Base-by-base conservation (phyloP, 768 basidiomycete species). In the Pluteus cervinus region DNA sequence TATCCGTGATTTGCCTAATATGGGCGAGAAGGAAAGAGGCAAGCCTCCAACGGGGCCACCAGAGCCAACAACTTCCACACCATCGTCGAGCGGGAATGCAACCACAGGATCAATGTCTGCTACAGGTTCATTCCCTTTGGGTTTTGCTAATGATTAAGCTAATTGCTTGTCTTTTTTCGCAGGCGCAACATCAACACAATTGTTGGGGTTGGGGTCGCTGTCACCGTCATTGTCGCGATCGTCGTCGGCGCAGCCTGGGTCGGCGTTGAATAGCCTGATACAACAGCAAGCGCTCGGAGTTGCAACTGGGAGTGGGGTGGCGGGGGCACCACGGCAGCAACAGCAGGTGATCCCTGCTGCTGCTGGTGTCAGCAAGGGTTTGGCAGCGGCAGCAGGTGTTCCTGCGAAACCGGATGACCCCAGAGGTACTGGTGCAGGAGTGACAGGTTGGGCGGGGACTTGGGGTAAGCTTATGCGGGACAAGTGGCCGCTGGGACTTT, bases 1-100 rank as follows among this genome's bases (percentile, higher is more conserved):
- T 12, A 70, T 76, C 52, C 77, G 69, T 30, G 81, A 92, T 52
- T 60, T 93, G 20, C 94, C 94, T 0, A 96, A 96, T 61, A 98
- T 98, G 94, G 91, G 84, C 15, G 72, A 86, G 57, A 78, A 72
- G 47, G 85, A 85, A 48, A 71, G 75, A 30, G 83, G 80, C 7
- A 71, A 67, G 37, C 52, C 73, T 53, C 51, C 61, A 37, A 33
- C 50, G 41, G 24, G 46, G 40, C 31, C 59, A 36, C 53, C 55
- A 31, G 44, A 52, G 29, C 45, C 39, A 14, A 46, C 41, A 16
- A 44, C 39, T 24, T 43, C 36, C 50, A n/a, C 39, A 43, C 36
- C 46, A 32, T 35, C 39, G 28, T 39, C 32, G 48, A 40, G 44
- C 40, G 28, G 46, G 39, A 37, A 21, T 14, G 18, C 25, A 11